Conservation (phyloP, 768 basidiomycete genomes). For the Pholiota molesta region DNA sequence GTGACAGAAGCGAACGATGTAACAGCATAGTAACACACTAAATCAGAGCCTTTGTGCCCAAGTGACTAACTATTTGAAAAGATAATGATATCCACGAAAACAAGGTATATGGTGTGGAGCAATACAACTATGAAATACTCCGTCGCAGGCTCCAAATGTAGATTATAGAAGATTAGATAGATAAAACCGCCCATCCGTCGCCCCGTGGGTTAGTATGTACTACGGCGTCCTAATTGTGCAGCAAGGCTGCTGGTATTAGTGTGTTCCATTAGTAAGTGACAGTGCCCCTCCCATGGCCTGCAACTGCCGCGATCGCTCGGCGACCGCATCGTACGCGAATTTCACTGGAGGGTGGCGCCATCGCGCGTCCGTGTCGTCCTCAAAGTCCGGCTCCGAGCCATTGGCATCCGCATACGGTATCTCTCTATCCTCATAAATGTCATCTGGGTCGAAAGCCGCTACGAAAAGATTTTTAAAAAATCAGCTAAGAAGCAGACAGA, state of each 20-base stretch:
- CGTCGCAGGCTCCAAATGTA: neutral
- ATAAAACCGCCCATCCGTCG: neutral
- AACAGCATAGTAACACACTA: neutral
- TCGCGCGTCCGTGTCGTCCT: conserved; percentile 38
- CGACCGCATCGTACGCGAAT: conserved; percentile 93
- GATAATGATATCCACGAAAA: neutral
- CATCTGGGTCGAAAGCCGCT: conserved; percentile 58
- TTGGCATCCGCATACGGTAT: conserved; percentile 37
- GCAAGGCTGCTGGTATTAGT: conserved; percentile 6
- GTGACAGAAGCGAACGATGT: conserved; percentile 4
- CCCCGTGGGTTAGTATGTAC: neutral
- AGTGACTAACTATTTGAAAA: neutral
- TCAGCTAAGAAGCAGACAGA: neutral
- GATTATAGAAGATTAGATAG: conserved; percentile 8
- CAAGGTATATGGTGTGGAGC: conserved; percentile 5
- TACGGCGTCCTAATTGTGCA: neutral
- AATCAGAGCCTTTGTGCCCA: too few species aligned
- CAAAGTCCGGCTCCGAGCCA: conserved; percentile 53
- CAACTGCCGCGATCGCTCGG: conserved; percentile 72
- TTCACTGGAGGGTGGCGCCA: conserved; percentile 53
- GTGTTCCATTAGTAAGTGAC: conserved; percentile 15
- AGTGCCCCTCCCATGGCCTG: conserved; percentile 42
- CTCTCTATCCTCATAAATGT: conserved; percentile 50
- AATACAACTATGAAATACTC: neutral
- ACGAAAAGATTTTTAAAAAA: neutral